Percentiles rank a stretch among this genome's conserved stretches.
Conservation (phyloP, 1,284 basidiomycete genomes). For the Malassezia cuniculi region DNA sequence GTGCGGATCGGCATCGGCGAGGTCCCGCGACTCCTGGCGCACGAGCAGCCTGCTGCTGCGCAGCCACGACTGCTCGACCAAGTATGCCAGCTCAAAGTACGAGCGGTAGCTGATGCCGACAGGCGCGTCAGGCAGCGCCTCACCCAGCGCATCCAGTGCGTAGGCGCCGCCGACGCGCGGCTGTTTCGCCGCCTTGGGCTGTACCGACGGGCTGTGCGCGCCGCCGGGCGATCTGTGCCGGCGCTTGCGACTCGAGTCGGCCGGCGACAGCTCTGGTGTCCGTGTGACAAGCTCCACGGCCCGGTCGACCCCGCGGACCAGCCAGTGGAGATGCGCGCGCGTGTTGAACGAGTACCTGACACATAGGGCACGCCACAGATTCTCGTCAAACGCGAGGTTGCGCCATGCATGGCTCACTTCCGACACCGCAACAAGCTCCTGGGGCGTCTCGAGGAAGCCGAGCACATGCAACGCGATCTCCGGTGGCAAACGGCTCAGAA, state of each 20-base stretch:
- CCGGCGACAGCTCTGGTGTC: too few relatives aligned
- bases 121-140: too few relatives aligned
- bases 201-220: neutral
- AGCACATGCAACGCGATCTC: slow-evolving; percentile 75
- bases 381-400: slow-evolving; percentile 64
- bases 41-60: slow-evolving; percentile 63
- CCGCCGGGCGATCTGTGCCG: neutral
- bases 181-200: too few relatives aligned
- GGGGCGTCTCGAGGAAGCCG: slow-evolving; percentile 66
- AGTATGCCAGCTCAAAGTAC: slow-evolving; percentile 64
- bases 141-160: too few relatives aligned
- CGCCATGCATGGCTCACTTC: slow-evolving; percentile 69
- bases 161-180: too few relatives aligned
- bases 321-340: slow-evolving; percentile 6
- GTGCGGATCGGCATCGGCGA: slow-evolving; percentile 23
- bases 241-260: too few relatives aligned
- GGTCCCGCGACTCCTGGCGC: slow-evolving; percentile 52
- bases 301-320: slow-evolving; percentile 2
- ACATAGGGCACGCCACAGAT: slow-evolving; percentile 72
- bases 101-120: too few relatives aligned
- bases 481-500: slow-evolving; percentile 64
- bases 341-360: slow-evolving; percentile 36
- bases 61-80: slow-evolving; percentile 71
- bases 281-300: too few relatives aligned
- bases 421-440: slow-evolving; percentile 59